phyloP scores from a whole-genome alignment of 352 stramenopile genomes.

The Globisporangium spiculum region DNA sequence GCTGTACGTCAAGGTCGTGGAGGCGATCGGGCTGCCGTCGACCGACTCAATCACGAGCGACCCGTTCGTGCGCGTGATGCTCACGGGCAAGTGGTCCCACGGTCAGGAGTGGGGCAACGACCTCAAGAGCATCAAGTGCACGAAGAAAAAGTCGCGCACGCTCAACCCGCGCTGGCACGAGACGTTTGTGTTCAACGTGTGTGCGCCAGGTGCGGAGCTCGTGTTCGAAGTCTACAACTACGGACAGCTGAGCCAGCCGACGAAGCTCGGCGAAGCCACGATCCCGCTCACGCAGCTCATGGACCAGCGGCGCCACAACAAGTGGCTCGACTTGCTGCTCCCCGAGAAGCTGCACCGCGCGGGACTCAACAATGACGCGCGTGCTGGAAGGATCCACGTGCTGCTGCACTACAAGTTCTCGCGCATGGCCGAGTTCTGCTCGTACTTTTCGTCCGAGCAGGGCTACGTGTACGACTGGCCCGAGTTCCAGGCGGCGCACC shows the following conservation, averaged over 20 bases:
- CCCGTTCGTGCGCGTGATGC: slow-evolving; percentile 80
- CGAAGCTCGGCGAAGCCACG: slow-evolving; percentile 76
- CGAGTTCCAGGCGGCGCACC: slow-evolving; percentile 72
- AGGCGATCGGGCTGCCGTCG: slow-evolving; percentile 79
- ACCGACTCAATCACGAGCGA: slow-evolving; percentile 88
- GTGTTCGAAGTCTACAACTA: slow-evolving; percentile 87
- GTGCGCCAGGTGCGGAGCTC: slow-evolving; percentile 72
- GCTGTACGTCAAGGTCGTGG: slow-evolving; percentile 85
- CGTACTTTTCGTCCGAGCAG: slow-evolving; percentile 74
- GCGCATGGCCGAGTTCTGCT: slow-evolving; percentile 80
- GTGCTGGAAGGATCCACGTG: slow-evolving; percentile 79
- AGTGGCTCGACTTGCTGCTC: slow-evolving; percentile 80
- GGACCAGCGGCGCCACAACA: slow-evolving; percentile 85
- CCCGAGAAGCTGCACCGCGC: slow-evolving; percentile 77
- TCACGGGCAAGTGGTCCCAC: slow-evolving; percentile 85
- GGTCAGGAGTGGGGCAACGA: slow-evolving; percentile 82
- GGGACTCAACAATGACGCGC: slow-evolving; percentile 79
- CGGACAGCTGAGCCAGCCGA: slow-evolving; percentile 76
- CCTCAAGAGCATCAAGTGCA: slow-evolving; percentile 78
- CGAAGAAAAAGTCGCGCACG: slow-evolving; percentile 85
- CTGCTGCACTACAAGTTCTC: slow-evolving; percentile 87
- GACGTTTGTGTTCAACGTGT: slow-evolving; percentile 88
- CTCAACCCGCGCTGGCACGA: slow-evolving; percentile 86
- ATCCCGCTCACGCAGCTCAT: slow-evolving; percentile 79
- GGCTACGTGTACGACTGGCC: slow-evolving; percentile 77